These are phyloP conservation scores for Dothideomycetes sp. DNA, from an alignment of 2,329 filamentous ascomycete genomes.

Conservation along the genomic window DNA sequence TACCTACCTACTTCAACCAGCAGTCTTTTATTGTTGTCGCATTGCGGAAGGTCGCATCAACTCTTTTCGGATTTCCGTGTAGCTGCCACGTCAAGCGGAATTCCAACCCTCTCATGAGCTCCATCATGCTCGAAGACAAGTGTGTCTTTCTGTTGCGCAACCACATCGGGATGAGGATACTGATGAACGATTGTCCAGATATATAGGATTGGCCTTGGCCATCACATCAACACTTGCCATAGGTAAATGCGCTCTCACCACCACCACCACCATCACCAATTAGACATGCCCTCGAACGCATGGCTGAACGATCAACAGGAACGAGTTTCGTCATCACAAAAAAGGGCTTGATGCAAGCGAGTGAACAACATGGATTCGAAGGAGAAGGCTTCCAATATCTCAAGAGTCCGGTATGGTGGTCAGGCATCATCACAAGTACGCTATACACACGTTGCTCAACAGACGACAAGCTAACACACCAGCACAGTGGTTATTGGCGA, in stretches of 20 bases:
- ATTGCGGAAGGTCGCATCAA: no score
- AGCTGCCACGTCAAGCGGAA: no score
- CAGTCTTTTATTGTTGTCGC: no score
- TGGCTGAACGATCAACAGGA: constrained; percentile 42
- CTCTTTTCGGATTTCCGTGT: no score
- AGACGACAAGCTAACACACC: constrained; percentile 13
- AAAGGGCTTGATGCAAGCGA: constrained; percentile 88
- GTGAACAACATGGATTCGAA: constrained; percentile 87
- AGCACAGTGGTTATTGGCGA: constrained; percentile 77
- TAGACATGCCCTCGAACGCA: no score
- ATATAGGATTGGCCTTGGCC: constrained; percentile 67
- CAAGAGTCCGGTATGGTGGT: constrained; percentile 95
- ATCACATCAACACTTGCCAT: constrained; percentile 67
- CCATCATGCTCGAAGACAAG: constrained; percentile 14
- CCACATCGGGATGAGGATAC: neutral
- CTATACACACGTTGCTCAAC: neutral
- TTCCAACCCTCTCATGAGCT: no score
- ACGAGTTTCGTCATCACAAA: constrained; percentile 99
- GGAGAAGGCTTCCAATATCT: constrained; percentile 94
- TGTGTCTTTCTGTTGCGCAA: neutral
- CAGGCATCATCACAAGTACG: constrained; percentile 79
- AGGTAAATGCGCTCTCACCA: constrained; percentile 44
- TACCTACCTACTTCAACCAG: no score
- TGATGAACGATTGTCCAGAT: constrained; percentile 40
- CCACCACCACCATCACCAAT: neutral